Evolutionary conservation across 2,329 filamentous ascomycete species (phyloP).

Genomic region (Cladosporium sp.): DNA sequence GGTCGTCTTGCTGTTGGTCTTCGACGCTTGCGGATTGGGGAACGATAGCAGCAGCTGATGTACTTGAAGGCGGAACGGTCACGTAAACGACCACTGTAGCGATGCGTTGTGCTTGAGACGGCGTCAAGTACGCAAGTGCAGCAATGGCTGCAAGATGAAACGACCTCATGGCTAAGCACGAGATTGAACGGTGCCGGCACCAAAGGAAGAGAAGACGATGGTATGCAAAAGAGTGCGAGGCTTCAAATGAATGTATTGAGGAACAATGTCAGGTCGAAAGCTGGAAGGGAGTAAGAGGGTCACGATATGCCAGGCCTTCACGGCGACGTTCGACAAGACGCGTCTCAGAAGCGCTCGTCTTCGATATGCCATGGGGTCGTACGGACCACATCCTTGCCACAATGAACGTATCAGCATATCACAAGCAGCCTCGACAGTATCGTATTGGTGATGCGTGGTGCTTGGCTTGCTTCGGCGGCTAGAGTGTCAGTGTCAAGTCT

Average conservation of each 20-base stretch:
- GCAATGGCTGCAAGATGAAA: neutral
- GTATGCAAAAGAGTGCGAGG: neutral
- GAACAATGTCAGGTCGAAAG: neutral
- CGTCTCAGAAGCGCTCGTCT: constrained; percentile 10
- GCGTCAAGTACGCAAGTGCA: neutral
- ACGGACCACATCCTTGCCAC: neutral
- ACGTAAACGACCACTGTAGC: constrained; percentile 10
- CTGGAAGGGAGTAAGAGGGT: neutral
- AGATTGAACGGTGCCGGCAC: neutral
- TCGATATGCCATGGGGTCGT: neutral
- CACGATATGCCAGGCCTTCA: constrained; percentile 2
- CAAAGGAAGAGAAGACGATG: neutral
- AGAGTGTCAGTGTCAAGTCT: constrained; percentile 9
- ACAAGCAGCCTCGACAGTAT: neutral
- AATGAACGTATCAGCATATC: neutral
- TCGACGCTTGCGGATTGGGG: neutral
- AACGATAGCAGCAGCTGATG: neutral
- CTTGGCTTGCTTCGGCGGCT: constrained; percentile 18
- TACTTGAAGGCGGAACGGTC: constrained; percentile 1
- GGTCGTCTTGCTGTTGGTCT: neutral
- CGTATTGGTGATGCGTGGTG: neutral
- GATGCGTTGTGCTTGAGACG: neutral
- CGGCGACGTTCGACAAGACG: neutral
- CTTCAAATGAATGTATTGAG: neutral
- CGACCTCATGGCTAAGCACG: neutral